These are phyloP conservation scores for Metschnikowia dekortorum DNA, from an alignment of 805 yeast genomes.

Conservation along the genomic window DNA sequence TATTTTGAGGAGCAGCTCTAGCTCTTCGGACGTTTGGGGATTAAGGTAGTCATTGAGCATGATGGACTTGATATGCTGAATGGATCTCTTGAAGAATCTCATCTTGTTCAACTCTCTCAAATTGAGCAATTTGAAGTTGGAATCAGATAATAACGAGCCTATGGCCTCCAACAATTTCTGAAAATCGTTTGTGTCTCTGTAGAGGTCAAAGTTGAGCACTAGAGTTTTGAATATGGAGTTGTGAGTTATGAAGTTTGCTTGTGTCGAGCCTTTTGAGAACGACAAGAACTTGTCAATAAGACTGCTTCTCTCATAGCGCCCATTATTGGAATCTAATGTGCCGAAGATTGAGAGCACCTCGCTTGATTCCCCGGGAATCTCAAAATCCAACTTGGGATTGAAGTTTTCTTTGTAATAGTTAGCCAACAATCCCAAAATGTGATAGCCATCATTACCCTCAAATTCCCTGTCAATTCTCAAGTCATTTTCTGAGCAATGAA, in stretches of 20 bases:
- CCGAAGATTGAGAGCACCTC: background rate
- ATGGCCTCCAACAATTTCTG: slow-evolving; percentile 56
- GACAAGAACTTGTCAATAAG: background rate
- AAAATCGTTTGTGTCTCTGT: slow-evolving; percentile 51
- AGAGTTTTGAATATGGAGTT: slow-evolving; percentile 39
- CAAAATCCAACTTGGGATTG: slow-evolving; percentile 11
- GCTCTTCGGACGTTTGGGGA: slow-evolving; percentile 11
- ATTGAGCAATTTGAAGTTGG: slow-evolving; percentile 51
- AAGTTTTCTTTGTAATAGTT: slow-evolving; percentile 38
- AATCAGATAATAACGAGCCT: slow-evolving; percentile 48
- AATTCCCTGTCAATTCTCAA: slow-evolving; percentile 54
- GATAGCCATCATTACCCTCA: slow-evolving; percentile 58
- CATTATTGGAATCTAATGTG: background rate
- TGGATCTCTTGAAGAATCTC: slow-evolving; percentile 43
- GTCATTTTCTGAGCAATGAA: slow-evolving; percentile 41
- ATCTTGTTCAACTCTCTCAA: slow-evolving; percentile 48
- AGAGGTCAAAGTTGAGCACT: slow-evolving; percentile 56
- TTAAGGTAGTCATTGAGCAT: slow-evolving; percentile 11
- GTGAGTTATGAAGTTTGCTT: background rate
- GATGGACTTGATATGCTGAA: slow-evolving; percentile 45
- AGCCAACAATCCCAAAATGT: slow-evolving; percentile 50
- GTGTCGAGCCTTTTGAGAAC: background rate
- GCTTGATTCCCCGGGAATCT: background rate
- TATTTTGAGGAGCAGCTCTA: slow-evolving; percentile 19
- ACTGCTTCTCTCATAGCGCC: background rate